These are phyloP conservation scores for Zygosaccharomyces bisporus DNA, from an alignment of 805 yeast species.

Conservation along the genomic window DNA sequence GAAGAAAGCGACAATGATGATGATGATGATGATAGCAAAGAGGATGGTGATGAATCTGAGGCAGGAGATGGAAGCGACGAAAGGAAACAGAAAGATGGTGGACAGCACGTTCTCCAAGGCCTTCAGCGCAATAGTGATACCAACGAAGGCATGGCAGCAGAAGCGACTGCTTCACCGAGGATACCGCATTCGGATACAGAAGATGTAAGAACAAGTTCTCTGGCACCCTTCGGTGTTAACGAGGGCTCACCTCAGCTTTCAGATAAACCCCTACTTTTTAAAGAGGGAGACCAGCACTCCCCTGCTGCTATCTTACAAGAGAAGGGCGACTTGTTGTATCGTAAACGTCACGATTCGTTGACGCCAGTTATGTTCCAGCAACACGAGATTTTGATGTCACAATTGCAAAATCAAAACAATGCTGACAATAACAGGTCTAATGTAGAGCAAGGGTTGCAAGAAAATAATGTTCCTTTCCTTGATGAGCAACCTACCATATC, in stretches of 20 bases:
- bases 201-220: slow-evolving; percentile 1
- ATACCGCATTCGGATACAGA: slow-evolving; percentile 2
- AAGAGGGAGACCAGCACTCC: slow-evolving; percentile 18
- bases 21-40: neutral
- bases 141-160: neutral
- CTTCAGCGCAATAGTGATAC: neutral
- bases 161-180: slow-evolving; percentile 2
- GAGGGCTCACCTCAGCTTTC: neutral
- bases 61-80: too few relatives aligned
- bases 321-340: slow-evolving; percentile 17
- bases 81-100: neutral
- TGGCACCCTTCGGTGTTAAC: neutral
- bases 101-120: neutral
- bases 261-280: neutral
- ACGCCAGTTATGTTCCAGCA: slow-evolving; percentile 31
- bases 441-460: slow-evolving; percentile 4
- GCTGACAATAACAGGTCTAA: slow-evolving; percentile 1
- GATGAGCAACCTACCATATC: slow-evolving; percentile 41
- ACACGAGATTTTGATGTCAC: slow-evolving; percentile 15
- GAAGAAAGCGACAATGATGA: neutral
- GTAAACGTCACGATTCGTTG: slow-evolving; percentile 27
- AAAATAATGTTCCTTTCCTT: slow-evolving; percentile 8
- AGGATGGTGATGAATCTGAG: neutral
- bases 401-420: slow-evolving; percentile 1
- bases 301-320: slow-evolving; percentile 28